These are phyloP conservation scores for Yamadazyma oceani DNA, from an alignment of 1,139 yeast genomes.

Conservation along the genomic window DNA sequence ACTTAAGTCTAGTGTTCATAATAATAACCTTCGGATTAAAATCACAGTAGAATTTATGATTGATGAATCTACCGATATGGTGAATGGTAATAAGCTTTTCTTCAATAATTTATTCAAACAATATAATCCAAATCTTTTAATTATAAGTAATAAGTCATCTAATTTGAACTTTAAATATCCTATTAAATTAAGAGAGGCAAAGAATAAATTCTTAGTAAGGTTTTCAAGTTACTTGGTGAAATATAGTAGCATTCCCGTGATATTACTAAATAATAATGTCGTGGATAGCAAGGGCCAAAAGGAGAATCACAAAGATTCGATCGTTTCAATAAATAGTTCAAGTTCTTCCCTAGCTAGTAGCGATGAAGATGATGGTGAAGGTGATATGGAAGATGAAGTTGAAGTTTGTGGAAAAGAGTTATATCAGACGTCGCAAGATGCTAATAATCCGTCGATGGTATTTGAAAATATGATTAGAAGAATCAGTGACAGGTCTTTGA, in stretches of 20 bases:
- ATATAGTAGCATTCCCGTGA: slow-evolving; percentile 42
- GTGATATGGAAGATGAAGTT: neutral
- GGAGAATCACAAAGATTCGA: slow-evolving; percentile 2
- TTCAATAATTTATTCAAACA: slow-evolving; percentile 37
- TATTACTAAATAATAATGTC: slow-evolving; percentile 34
- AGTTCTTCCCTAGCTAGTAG: neutral
- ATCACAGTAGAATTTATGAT: slow-evolving; percentile 56
- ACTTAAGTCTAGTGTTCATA: slow-evolving; percentile 6
- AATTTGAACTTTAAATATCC: slow-evolving; percentile 48
- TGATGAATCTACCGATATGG: slow-evolving; percentile 18
- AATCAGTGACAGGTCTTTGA: slow-evolving; percentile 32
- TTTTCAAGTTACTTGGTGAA: slow-evolving; percentile 41
- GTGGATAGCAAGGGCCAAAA: slow-evolving; percentile 1
- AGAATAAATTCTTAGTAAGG: slow-evolving; percentile 31
- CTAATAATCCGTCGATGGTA: slow-evolving; percentile 4
- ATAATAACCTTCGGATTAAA: slow-evolving; percentile 36
- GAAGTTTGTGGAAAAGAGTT: neutral
- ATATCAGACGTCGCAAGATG: neutral
- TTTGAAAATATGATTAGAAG: slow-evolving; percentile 25
- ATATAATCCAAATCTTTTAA: slow-evolving; percentile 41
- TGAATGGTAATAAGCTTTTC: slow-evolving; percentile 35
- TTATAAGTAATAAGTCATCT: slow-evolving; percentile 41
- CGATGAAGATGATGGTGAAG: slow-evolving; percentile 3
- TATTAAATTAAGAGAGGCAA: slow-evolving; percentile 24
- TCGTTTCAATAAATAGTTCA: slow-evolving; percentile 1